Conservation (phyloP, 495 filamentous ascomycete genomes). For the Xylaria curta region DNA sequence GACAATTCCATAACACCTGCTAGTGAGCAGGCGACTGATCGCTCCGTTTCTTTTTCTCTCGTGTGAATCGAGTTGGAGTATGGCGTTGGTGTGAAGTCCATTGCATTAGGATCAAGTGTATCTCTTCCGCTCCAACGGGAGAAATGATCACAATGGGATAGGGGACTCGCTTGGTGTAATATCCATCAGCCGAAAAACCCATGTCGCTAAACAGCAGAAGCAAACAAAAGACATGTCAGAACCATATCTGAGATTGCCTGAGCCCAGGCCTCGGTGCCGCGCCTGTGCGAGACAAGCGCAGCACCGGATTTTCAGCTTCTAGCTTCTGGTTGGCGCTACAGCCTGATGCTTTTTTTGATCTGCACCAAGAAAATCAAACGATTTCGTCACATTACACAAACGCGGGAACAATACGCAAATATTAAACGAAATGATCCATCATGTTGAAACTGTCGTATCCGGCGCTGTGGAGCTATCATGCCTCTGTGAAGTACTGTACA, state of each 20-base stretch:
- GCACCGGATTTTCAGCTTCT: neutral
- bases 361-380: neutral
- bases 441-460: conserved; percentile 38
- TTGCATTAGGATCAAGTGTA: neutral
- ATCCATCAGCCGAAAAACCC: neutral
- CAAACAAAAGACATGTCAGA: conserved; percentile 21
- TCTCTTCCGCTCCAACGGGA: neutral
- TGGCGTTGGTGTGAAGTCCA: neutral
- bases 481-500: conserved; percentile 53
- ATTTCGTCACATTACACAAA: neutral
- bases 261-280: neutral
- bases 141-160: neutral
- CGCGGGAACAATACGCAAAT: neutral
- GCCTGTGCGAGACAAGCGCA: neutral
- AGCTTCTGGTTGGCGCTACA: neutral
- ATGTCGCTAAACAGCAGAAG: conserved; percentile 10
- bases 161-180: neutral
- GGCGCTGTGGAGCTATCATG: conserved; percentile 53
- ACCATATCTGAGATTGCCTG: conserved; percentile 8
- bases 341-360: conserved; percentile 1
- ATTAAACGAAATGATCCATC: conserved; percentile 39
- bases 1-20: neutral
- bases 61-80: too few relatives aligned
- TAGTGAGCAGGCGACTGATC: neutral
- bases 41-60: too few relatives aligned